Conservation (phyloP, 1,139 yeast genomes). For the Candida dubliniensis region DNA sequence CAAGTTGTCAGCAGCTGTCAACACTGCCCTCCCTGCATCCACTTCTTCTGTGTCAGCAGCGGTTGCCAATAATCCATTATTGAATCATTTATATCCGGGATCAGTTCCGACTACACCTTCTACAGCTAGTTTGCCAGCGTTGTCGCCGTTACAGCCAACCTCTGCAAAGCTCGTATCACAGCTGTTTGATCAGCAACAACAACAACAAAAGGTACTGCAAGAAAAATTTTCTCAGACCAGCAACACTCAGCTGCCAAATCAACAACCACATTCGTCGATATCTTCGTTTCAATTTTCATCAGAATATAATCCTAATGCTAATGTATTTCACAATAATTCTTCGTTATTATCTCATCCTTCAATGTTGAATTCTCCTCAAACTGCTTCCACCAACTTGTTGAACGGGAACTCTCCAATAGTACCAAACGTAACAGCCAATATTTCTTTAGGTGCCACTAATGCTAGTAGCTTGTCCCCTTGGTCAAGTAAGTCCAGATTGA, state of each 20-base stretch:
- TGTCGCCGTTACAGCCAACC: conserved; percentile 14
- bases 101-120: conserved; percentile 24
- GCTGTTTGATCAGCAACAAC: background rate
- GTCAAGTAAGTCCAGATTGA: conserved; percentile 15
- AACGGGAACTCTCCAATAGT: conserved; percentile 5
- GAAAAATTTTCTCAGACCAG: background rate
- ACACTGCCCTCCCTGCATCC: background rate
- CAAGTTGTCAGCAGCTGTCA: conserved; percentile 4
- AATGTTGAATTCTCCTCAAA: conserved; percentile 11
- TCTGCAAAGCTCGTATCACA: conserved; percentile 7
- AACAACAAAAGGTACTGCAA: background rate
- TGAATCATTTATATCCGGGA: conserved; percentile 36
- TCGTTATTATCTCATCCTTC: conserved; percentile 3
- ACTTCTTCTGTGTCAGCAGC: too few species aligned
- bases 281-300: conserved; percentile 2
- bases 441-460: conserved; percentile 2
- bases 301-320: conserved; percentile 5
- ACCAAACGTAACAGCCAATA: background rate
- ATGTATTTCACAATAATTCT: conserved; percentile 3
- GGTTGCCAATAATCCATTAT: conserved; percentile 26
- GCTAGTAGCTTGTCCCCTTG: conserved; percentile 13
- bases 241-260: background rate
- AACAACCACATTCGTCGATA: background rate
- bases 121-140: conserved; percentile 11
- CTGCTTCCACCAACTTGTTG: conserved; percentile 8